Evolutionary conservation across 148 eudicot genomes (phyloP), one percentile per base, ranked within the genome.

Genomic region (Agrostemma githago): DNA sequence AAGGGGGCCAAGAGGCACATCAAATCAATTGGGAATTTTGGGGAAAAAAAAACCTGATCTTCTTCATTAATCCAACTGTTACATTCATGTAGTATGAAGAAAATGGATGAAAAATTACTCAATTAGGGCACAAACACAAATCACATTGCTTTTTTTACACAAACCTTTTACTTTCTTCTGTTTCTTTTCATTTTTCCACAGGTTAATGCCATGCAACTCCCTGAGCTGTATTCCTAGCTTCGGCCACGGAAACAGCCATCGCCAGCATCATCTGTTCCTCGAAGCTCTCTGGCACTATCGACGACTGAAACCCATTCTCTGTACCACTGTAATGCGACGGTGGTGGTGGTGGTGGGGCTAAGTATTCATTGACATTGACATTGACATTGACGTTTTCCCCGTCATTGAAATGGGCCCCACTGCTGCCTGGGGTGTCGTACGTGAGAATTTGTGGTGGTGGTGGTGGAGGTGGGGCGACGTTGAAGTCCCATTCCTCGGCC

Each of bases 231-330:
- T 84, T 83, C 84, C 91, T 81, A 7, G 92, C 79, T 56, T 95
- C 99, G 5, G 99, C 96, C 41, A 95, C 73, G 3, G 99, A 95
- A 76, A 90, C 92, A 11, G 99, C 97, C 99, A 95, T 95, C 37
- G 99, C 99, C 80, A 95, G 77, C 99, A 95, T 92, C 99, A 95
- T 89, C 83, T 95, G 99, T 87, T 94, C 97, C 85, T 92, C 97
- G 61, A 88, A 92, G 76, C 81, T 89, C 77, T 92, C 96, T 0
- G 95, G 97, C 68, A 92, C 87, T 66, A 89, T 81, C 0, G 72
- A 48, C 17, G 80, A 51, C 77, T 82, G 82, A 72, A 78, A 77
- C 42, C 77, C 71, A 44, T 80, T 77, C 21, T 82, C 85, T 42
- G 69, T 70, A 40, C 66, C 84, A 37, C 59, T 83, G 61, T 84